A percentile compares a stretch with the other conserved stretches of the same genome.
Evolutionary conservation across 83 land plant species (phyloP).

Genomic region (Isoetes engelmannii): DNA sequence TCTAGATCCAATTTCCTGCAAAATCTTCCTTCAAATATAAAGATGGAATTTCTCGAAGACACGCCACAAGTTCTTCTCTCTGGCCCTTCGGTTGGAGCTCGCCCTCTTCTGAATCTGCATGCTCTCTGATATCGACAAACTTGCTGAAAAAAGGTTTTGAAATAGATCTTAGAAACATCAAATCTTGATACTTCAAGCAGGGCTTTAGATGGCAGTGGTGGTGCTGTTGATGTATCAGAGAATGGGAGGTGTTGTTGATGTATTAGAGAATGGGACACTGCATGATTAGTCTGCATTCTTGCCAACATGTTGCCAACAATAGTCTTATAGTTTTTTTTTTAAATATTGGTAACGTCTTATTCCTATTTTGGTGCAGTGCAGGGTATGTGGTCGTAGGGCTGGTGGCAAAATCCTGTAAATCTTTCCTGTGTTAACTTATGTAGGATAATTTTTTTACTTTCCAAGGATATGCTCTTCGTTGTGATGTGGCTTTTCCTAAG

Average conservation of each 20-base stretch:
- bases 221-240: slow-evolving; percentile 31
- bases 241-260: too few species aligned
- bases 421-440: too few species aligned
- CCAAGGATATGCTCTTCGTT: too few species aligned
- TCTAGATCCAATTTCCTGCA: slow-evolving; percentile 74
- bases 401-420: too few species aligned
- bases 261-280: slow-evolving; percentile 55
- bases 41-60: slow-evolving; percentile 87
- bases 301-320: slow-evolving; percentile 57
- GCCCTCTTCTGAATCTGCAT: slow-evolving; percentile 39
- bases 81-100: slow-evolving; percentile 27
- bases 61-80: slow-evolving; percentile 86
- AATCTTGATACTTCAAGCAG: slow-evolving; percentile 41
- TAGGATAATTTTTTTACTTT: too few species aligned
- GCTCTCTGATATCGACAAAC: slow-evolving; percentile 69
- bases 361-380: too few species aligned
- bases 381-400: too few species aligned
- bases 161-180: slow-evolving; percentile 51
- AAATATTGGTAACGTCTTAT: too few species aligned
- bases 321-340: too few species aligned
- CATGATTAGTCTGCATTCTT: slow-evolving; percentile 50
- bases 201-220: slow-evolving; percentile 25
- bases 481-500: too few species aligned
- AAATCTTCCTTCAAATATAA: slow-evolving; percentile 88
- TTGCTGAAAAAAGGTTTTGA: slow-evolving; percentile 52